Base-by-base conservation (phyloP, 2,329 filamentous ascomycete genomes). In the Annulohypoxylon truncatum region DNA sequence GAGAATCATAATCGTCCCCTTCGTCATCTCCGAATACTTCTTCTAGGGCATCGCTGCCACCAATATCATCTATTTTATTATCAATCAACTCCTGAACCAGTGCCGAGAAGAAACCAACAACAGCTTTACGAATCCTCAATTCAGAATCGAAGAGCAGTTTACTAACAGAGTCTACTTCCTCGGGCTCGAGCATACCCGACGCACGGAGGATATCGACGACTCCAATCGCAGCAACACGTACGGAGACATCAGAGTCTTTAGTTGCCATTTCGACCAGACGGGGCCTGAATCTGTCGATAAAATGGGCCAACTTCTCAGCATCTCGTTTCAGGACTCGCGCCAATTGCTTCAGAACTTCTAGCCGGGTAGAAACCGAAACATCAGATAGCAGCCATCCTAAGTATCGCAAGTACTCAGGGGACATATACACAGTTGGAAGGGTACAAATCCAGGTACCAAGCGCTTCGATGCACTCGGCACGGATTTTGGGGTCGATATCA, bases 321-420 rank as follows among this genome's bases (percentile, higher is more conserved):
- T 92, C 90, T 63, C 92, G 89, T 74, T 89, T 90, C 79, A 96
- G 95, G 4, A 99, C 85, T 61, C 87, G 89, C 20, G 88, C 85
- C 12, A 99, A 84, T 77, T 98, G 94, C 74, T 90, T 92, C 42
- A 99, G 81, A 2, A 96, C 93, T 77, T 97, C 94, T n/a, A 90
- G 86, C 57, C 96, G 88, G 20, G 93, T 94, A 7, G 89, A 81
- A 0, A 90, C 84, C 65, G 90, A 85, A 2, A 89, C 86, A 76
- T 99, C 96, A 3, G 94, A 97, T 28, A 99, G 84, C 75, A 97
- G 90, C 96, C 96, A 99, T 55, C 96, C 96, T 4, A 99, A 84
- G 75, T 99, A 99, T 66, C 96, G 90, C 53, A 99, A 83, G 79
- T 97, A 97, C 72, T 91, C 87, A 1, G 93, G 93, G 70, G 97